Base-by-base conservation (phyloP, 192 early-diverging fungal genomes). In the Umbelopsis sp. region DNA sequence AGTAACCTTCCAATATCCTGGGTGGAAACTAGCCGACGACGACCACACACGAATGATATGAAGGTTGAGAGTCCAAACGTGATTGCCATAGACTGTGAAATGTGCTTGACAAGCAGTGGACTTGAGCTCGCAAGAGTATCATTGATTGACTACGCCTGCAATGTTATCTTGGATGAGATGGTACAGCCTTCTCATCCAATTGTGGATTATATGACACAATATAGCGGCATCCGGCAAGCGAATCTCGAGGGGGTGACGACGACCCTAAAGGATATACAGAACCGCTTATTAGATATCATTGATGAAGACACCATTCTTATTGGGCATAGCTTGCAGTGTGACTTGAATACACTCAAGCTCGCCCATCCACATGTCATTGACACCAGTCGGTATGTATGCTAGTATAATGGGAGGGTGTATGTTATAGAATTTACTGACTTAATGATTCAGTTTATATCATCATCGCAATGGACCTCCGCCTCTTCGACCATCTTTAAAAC, bases 311-410 rank as follows among this genome's bases (percentile, higher is more conserved):
- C 81, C 22, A 80, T 88, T 55, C 51, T 88, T 9, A 68, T 85
- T 1, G 87, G 87, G 3, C 87, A 88, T 67, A 80, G 79, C 37
- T 79, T 93, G 11, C 87, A 93, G 44, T 87, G 85, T 67, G 91
- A 93, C 75, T 72, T 93, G 68, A 85, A 80, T 9, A 88, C 89
- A 0, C 73, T 93, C 46, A 74, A 82, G 67, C 41, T 91, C 15
- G 73, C 79, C 0, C 89, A 91, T 76, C 79, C 81, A 9, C 79
- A 78, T 49, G 78, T 90, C 27, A 85, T 93, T 66, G 91, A 93
- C 77, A 91, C 91, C 0, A 74, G 27, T 5, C 27, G 55, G 55
- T 61, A 61, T 6, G 13, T 23, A 5, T 35, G 27, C 27, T 35
- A 18, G 37, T 9, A 41, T 41, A 35, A 15, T 35, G 25, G 22